These are phyloP conservation scores for Simmondsia chinensis DNA, from an alignment of 148 eudicot species.

Conservation along the genomic window DNA sequence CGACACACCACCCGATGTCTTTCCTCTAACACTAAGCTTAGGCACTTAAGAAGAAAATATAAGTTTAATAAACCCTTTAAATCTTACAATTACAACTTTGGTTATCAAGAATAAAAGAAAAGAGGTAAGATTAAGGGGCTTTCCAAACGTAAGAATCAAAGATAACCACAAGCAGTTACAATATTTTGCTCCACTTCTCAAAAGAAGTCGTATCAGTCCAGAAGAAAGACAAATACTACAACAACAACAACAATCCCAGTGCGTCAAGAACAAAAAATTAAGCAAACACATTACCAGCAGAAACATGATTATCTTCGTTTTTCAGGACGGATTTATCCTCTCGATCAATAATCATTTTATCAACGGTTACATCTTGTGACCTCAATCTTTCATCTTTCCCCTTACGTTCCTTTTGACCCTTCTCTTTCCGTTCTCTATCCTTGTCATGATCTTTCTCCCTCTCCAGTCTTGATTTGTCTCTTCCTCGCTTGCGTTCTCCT, in stretches of 20 bases:
- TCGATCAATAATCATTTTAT: constrained; percentile 14
- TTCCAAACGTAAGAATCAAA: too few relatives aligned
- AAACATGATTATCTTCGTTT: constrained; percentile 22
- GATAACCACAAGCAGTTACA: not conserved
- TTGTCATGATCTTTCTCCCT: constrained; percentile 32
- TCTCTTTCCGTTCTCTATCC: constrained; percentile 27
- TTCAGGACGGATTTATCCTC: constrained; percentile 21
- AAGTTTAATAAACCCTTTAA: too few relatives aligned
- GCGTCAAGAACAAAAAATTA: not conserved
- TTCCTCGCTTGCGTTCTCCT: constrained; percentile 38
- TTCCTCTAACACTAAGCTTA: too few relatives aligned
- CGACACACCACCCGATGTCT: too few relatives aligned
- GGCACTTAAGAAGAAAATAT: too few relatives aligned
- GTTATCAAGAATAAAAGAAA: too few relatives aligned
- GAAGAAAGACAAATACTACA: too few relatives aligned
- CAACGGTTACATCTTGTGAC: constrained; percentile 11
- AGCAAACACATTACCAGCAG: constrained; percentile 19
- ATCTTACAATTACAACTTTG: too few relatives aligned
- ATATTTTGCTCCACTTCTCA: too few relatives aligned
- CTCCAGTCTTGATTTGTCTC: constrained; percentile 28
- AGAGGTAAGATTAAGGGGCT: too few relatives aligned
- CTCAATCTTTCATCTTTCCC: constrained; percentile 12
- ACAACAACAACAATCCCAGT: too few relatives aligned
- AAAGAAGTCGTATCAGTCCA: too few relatives aligned
- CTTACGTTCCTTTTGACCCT: constrained; percentile 9